Base-by-base conservation (phyloP, 805 yeast genomes). In the Isabelozyma gotoi region DNA sequence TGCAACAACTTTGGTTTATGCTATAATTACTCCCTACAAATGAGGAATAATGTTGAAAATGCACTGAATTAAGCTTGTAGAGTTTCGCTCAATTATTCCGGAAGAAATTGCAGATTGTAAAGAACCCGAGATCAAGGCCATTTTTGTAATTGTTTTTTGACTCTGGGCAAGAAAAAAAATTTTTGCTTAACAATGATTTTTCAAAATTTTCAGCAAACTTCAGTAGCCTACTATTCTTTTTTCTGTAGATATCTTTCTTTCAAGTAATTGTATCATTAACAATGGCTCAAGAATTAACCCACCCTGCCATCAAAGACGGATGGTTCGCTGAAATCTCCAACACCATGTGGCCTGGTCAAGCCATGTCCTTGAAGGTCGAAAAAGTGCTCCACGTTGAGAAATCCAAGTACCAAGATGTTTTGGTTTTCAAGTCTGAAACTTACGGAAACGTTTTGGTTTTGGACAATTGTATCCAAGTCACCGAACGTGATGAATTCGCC, bases 261-360 rank as follows among this genome's bases (percentile, higher is more conserved):
- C 24, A 34, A 32, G 7, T n/a, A 15, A 14, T 32, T n/a, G n/a
- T n/a, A n/a, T n/a, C 35, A 33, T 14, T 19, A 29, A 17, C 14
- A 39, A 46, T 51, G 54, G 52, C 62, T 42, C 63, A 60, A 51
- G 71, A 71, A 63, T 69, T 78, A 47, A 64, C 82, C 37, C 83
- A 79, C 67, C 83, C 83, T 29, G 64, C 78, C 41, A 69, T 78
- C 58, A 76, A 77, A 63, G 90, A 94, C 68, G 97, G 97, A 61
- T 92, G 99, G 99, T 92, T 92, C 74, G 83, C 92, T 59, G 99
- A 92, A 70, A 77, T 87, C 65, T 87, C 96, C 53, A 88, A 91
- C 67, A 88, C 96, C 63, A 86, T 89, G 88, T 92, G 97, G 96
- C 98, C 99, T 21, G 99, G 99, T 52, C 96, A 91, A 77, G 98